Evolutionary conservation across 2,329 filamentous ascomycete genomes (phyloP).

Genomic region (Bertia moriformis): DNA sequence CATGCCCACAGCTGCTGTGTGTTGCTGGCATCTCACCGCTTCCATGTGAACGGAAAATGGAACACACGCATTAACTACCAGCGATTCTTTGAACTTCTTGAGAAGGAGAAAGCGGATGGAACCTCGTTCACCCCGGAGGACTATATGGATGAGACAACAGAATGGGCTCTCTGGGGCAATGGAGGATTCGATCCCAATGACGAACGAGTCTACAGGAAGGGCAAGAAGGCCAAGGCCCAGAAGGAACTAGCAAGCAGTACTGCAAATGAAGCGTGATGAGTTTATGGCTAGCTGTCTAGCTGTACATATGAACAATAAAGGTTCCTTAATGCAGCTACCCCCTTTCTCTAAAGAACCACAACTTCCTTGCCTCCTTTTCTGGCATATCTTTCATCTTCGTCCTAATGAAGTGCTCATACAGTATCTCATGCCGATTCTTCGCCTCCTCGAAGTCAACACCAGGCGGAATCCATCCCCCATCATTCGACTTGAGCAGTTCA

Average conservation of each 20-base stretch:
- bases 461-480: background rate
- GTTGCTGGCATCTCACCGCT: slow-evolving; percentile 69
- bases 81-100: slow-evolving; percentile 71
- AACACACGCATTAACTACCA: slow-evolving; percentile 85
- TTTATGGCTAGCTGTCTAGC: too few relatives aligned
- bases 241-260: too few relatives aligned
- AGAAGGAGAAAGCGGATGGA: slow-evolving; percentile 47
- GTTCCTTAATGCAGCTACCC: too few relatives aligned
- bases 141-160: slow-evolving; percentile 77
- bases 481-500: background rate
- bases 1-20: slow-evolving; percentile 92
- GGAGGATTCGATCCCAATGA: slow-evolving; percentile 90
- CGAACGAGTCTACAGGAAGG: slow-evolving; percentile 74
- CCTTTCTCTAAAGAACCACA: background rate
- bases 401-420: background rate
- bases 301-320: too few relatives aligned
- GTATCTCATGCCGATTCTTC: background rate
- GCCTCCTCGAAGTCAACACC: background rate
- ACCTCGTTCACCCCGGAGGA: slow-evolving; percentile 69
- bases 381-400: background rate
- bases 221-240: too few relatives aligned
- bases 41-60: slow-evolving; percentile 66
- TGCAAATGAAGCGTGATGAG: too few relatives aligned
- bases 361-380: background rate
- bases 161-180: slow-evolving; percentile 90